Evolutionary conservation across 805 yeast genomes (phyloP).

Genomic region (Myxozyma vanderwaltii): DNA sequence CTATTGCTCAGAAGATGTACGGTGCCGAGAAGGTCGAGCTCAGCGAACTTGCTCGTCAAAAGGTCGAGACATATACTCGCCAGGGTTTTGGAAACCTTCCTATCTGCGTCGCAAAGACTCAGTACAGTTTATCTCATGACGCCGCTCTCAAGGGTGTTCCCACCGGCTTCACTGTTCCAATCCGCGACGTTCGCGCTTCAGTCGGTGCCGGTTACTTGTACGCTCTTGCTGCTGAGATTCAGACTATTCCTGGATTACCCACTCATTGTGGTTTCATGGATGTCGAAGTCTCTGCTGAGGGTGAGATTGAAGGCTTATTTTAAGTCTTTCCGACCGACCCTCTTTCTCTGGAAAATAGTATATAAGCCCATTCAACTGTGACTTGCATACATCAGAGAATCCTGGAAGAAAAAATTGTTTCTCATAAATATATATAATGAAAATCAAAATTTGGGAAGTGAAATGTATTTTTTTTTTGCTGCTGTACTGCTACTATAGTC

Average conservation of each 20-base stretch:
- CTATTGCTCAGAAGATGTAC: conserved; percentile 86
- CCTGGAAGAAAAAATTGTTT: too few species aligned
- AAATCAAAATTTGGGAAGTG: too few species aligned
- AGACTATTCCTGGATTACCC: conserved; percentile 96
- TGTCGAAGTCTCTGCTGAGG: conserved; percentile 86
- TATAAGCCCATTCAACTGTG: conserved; percentile 26
- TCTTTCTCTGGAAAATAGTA: not conserved
- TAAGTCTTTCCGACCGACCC: conserved; percentile 40
- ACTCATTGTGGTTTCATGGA: conserved; percentile 97
- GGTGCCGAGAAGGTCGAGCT: conserved; percentile 87
- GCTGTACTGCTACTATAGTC: not conserved
- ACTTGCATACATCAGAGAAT: not conserved
- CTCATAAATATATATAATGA: too few species aligned
- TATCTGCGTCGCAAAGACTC: conserved; percentile 96
- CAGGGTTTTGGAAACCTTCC: conserved; percentile 93
- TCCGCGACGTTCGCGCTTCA: conserved; percentile 89
- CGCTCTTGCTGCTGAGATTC: conserved; percentile 94
- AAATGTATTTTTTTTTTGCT: too few species aligned
- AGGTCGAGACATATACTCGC: conserved; percentile 75
- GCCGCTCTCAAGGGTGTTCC: conserved; percentile 94
- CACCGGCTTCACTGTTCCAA: conserved; percentile 88
- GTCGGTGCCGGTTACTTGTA: conserved; percentile 97
- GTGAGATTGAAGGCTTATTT: conserved; percentile 91
- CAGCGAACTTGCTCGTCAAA: conserved; percentile 75
- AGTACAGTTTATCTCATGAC: conserved; percentile 93